phyloP scores from a whole-genome alignment of 2,329 filamentous ascomycete genomes.

The Tolypocladium pustulatum region DNA sequence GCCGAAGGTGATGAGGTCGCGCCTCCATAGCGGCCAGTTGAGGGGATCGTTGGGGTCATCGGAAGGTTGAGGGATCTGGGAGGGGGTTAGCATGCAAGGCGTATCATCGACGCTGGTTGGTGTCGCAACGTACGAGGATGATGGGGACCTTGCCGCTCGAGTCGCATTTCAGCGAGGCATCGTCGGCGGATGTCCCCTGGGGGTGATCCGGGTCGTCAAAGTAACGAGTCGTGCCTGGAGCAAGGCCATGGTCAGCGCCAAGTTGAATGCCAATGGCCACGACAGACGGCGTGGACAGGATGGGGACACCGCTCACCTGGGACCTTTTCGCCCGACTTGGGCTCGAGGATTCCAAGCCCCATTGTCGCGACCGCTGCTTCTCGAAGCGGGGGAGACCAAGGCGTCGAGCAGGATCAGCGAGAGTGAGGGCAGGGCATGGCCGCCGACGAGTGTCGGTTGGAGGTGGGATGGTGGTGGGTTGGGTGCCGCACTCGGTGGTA shows the following conservation, averaged over 20 bases:
- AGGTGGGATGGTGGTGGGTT: neutral
- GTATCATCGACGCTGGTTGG: neutral
- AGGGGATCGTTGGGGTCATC: constrained; percentile 87
- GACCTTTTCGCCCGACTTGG: constrained; percentile 55
- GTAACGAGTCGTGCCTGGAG: constrained; percentile 51
- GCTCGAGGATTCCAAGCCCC: constrained; percentile 61
- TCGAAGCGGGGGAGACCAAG: neutral
- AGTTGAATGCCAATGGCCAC: constrained; percentile 8
- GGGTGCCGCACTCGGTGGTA: neutral
- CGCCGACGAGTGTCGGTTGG: neutral
- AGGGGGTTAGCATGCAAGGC: neutral
- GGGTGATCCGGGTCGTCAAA: constrained; percentile 47
- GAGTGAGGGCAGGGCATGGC: constrained; percentile 1
- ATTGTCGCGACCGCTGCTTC: constrained; percentile 13
- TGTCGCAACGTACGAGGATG: constrained; percentile 52
- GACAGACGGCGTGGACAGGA: neutral
- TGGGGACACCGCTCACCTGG: constrained; percentile 45
- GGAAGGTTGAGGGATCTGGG: constrained; percentile 65
- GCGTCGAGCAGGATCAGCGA: neutral
- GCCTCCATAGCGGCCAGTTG: constrained; percentile 75
- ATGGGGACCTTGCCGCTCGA: constrained; percentile 54
- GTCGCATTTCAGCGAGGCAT: constrained; percentile 59
- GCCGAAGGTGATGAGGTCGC: constrained; percentile 68
- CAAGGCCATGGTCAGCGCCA: neutral
- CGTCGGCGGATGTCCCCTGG: constrained; percentile 27